Evolutionary conservation across 1,139 yeast genomes (phyloP), one percentile per base, ranked within the genome.

Genomic region (Scheffersomyces stambukii): DNA sequence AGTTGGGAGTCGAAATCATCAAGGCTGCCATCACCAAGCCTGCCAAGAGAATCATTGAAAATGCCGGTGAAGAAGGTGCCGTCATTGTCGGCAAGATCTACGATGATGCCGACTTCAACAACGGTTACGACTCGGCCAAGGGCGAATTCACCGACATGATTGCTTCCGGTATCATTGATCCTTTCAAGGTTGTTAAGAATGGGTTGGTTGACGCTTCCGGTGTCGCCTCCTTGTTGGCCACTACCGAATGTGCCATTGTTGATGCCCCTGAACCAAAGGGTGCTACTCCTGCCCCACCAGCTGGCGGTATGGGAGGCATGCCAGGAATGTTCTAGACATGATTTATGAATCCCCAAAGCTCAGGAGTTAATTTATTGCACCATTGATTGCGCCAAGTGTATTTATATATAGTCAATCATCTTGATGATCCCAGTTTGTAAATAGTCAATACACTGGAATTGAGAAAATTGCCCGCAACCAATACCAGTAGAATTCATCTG

Each of bases 21-120:
- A 83, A 79, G 69, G 76, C 91, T 52, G 98, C 99, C 46, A 91
- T 93, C 60, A 77, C 95, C 48, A 86, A 83, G 69, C 99, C 99
- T 45, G 97, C 97, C 32, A 86, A 83, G 67, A 84, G 89, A 64
- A 91, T 91, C 53, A 91, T 91, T 46, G 97, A 93, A 66, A 91
- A 91, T 54, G 96, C 98, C 32, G 99, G 99, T 58, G 95, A 88
- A 59, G 98, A 91, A 72, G 97, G 96, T 50, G 77, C 97, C 21
- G 98, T 93, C 37, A 81, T 91, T 50, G 96, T 91, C 43, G 98
- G 98, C 43, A 91, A 91, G 75, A 76, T 91, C 46, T 89, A 79
- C 55, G 93, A 75, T 51, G 93, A 91, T 42, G 75, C 73, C 27
- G 85, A 84, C 40, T 93, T 91, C 75, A 82, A 85, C 73, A 70